Evolutionary conservation across 768 basidiomycete species (phyloP).

Genomic region (Mrakia frigida): DNA sequence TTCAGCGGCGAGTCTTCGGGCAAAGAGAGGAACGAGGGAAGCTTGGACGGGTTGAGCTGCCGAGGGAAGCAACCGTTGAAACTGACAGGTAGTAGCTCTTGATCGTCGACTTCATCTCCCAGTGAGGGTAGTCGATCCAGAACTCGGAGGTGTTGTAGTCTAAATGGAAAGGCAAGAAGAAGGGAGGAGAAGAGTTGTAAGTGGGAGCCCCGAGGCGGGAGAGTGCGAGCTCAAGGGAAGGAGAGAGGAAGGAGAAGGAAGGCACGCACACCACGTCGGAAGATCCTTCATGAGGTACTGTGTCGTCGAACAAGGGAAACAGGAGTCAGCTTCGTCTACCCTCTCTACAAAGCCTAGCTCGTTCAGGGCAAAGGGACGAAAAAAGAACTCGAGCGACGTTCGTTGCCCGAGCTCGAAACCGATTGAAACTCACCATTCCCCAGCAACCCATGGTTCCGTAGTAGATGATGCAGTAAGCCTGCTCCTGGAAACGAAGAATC

Average conservation of each 20-base stretch:
- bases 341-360: background rate
- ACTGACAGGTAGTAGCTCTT: conserved; percentile 77
- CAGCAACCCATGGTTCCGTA: conserved; percentile 63
- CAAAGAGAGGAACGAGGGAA: too few relatives aligned
- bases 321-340: background rate
- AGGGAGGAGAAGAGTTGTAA: background rate
- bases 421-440: conserved; percentile 63
- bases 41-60: background rate
- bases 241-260: background rate
- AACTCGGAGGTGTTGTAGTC: conserved; percentile 65
- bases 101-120: conserved; percentile 75
- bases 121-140: conserved; percentile 87
- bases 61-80: background rate
- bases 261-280: conserved; percentile 31
- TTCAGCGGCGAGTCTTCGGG: too few relatives aligned
- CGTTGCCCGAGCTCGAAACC: too few relatives aligned
- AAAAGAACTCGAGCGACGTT: background rate
- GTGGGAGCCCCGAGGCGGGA: background rate
- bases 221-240: background rate
- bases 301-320: background rate
- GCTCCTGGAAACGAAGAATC: conserved; percentile 81
- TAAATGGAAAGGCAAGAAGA: background rate
- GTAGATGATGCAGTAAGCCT: conserved; percentile 78
- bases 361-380: background rate
- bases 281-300: conserved; percentile 57